These are phyloP conservation scores for Arthrobotrys conoides DNA, from an alignment of 2,329 filamentous ascomycete genomes.

Conservation along the genomic window DNA sequence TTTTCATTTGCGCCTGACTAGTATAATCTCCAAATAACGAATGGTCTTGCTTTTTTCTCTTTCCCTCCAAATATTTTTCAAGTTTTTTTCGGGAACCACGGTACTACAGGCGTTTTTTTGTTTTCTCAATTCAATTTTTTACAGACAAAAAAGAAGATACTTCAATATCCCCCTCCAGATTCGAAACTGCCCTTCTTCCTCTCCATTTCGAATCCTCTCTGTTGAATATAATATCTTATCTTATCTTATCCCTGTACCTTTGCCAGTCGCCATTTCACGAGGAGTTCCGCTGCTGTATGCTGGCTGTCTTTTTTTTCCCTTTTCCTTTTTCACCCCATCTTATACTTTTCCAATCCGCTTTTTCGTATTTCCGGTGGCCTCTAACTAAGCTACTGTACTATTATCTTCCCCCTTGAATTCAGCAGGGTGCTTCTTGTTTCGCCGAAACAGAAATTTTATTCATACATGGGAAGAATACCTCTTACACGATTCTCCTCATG, in stretches of 20 bases:
- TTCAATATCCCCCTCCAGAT: not conserved
- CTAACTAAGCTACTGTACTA: slow-evolving; percentile 16
- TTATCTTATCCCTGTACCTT: slow-evolving; percentile 18
- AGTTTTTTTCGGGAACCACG: slow-evolving; percentile 22
- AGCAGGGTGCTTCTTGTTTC: slow-evolving; percentile 3
- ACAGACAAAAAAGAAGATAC: slow-evolving; percentile 28
- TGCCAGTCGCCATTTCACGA: slow-evolving; percentile 19
- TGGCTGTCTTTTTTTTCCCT: slow-evolving; percentile 17
- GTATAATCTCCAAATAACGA: slow-evolving; percentile 53
- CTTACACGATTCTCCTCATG: not conserved
- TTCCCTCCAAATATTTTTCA: slow-evolving; percentile 22
- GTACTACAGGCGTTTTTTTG: slow-evolving; percentile 59
- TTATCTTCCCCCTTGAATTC: not conserved
- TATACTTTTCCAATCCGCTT: not conserved
- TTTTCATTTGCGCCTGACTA: slow-evolving; percentile 37
- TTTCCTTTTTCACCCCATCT: no score
- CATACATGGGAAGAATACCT: not conserved
- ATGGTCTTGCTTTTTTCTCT: slow-evolving; percentile 23
- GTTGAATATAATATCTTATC: slow-evolving; percentile 13
- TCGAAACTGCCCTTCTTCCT: not conserved
- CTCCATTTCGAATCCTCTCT: not conserved
- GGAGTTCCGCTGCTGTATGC: slow-evolving; percentile 25
- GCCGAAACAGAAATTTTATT: not conserved
- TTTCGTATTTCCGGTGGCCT: not conserved
- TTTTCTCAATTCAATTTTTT: not conserved